Evolutionary conservation across 306 rosid genomes (phyloP), one percentile per base, ranked within the genome.

Genomic region (Myrica gale): DNA sequence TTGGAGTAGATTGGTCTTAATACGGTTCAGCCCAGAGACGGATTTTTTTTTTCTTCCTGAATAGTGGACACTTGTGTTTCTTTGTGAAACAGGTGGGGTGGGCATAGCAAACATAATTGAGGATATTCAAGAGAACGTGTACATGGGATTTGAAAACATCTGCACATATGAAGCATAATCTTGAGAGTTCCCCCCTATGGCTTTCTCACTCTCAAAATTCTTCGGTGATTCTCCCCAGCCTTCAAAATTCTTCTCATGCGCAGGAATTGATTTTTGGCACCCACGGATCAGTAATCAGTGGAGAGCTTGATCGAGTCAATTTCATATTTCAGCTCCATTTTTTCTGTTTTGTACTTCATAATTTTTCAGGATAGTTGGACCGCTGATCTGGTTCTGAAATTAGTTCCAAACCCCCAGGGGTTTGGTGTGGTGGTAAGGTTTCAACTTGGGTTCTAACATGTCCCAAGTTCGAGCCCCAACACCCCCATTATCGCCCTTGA

Each of bases 71-170:
- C 16, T 63, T 67, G 45, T 47, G 7, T 74, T 76, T 77, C 66
- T 42, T 74, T 19, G 10, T 41, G 4, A 42, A 32, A 65, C 70
- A 93, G 98, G 98, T 67, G 98, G 98, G 68, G 93, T 94, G 50
- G 97, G 96, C 68, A 85, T 94, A 61, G 75, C 75, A 79, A 80
- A 81, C 67, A 86, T 88, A 89, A 62, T 94, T 20, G 70, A 56
- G 23, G 85, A 84, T 87, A 83, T 92, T 58, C 12, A 79, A 48
- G 80, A 50, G 46, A 56, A 89, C 13, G 95, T 80, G 20, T 92
- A 92, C 71, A 92, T 89, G 98, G 98, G 98, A 66, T 94, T 94
- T 54, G 93, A 89, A 73, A 80, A 88, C 80, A 83, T 94, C 43
- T 94, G 98, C 92, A 89, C 83, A 48, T 89, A 89, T 4, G 78